Conservation (phyloP, 495 filamentous ascomycete species). For the Amphirosellinia nigrospora region DNA sequence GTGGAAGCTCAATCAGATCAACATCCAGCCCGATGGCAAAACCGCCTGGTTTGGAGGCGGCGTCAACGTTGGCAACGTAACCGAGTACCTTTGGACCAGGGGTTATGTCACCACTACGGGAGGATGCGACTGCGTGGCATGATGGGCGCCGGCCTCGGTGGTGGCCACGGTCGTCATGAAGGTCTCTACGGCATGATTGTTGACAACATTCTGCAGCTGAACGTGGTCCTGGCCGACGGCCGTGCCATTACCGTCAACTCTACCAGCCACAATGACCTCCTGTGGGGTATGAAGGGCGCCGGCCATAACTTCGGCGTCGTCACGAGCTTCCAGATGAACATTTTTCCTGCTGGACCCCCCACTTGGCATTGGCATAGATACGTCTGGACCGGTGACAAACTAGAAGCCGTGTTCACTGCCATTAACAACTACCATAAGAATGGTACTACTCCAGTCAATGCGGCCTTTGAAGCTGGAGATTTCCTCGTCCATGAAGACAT, state of each 20-base stretch:
- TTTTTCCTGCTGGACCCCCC: conserved; percentile 34
- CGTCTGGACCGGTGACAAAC: conserved; percentile 48
- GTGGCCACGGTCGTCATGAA: conserved; percentile 64
- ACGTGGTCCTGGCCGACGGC: conserved; percentile 59
- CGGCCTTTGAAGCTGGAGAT: too few relatives aligned
- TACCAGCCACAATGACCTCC: conserved; percentile 49
- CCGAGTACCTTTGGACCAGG: conserved; percentile 42
- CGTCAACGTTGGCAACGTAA: conserved; percentile 23
- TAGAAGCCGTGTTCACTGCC: conserved; percentile 37
- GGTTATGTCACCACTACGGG: conserved; percentile 43
- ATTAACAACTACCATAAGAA: conserved; percentile 35
- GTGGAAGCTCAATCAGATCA: conserved; percentile 17
- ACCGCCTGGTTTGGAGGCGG: conserved; percentile 42
- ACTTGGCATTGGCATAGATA: conserved; percentile 51
- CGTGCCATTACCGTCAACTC: conserved; percentile 41
- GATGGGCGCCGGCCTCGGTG: conserved; percentile 62
- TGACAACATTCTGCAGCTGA: conserved; percentile 53
- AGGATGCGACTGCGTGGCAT: conserved; percentile 57
- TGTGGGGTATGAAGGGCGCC: conserved; percentile 59
- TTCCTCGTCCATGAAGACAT: too few relatives aligned
- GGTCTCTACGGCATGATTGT: conserved; percentile 58
- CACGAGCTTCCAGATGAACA: conserved; percentile 37
- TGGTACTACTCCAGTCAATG: conserved; percentile 41
- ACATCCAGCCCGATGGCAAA: conserved; percentile 6
- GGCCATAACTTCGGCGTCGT: conserved; percentile 65